phyloP scores from a whole-genome alignment of 2,329 filamentous ascomycete genomes.

The Acrocalymma vagum region DNA sequence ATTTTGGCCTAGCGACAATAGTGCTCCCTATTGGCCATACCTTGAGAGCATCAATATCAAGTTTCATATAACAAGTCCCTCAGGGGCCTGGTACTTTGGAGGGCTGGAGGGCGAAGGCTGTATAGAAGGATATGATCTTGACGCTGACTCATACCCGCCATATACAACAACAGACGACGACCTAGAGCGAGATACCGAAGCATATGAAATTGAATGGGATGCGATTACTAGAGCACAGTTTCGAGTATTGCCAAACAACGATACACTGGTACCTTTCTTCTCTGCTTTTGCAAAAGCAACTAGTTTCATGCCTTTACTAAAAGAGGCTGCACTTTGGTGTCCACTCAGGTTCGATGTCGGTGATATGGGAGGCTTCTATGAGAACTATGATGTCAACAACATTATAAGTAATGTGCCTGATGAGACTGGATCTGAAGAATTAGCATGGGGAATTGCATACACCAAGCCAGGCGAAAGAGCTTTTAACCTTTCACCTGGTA shows the following conservation, averaged over 20 bases:
- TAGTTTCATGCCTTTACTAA: slow-evolving; percentile 16
- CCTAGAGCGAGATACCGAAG: slow-evolving; percentile 1
- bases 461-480: slow-evolving; percentile 4
- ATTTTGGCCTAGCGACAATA: slow-evolving; percentile 4
- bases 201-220: no score
- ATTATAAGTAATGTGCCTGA: no score
- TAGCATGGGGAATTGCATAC: slow-evolving; percentile 16
- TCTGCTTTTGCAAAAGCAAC: slow-evolving; percentile 23
- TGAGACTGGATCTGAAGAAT: neutral
- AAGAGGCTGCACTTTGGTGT: slow-evolving; percentile 16
- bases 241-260: slow-evolving; percentile 17
- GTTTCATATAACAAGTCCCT: no score
- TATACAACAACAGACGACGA: slow-evolving; percentile 12
- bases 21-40: neutral
- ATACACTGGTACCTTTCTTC: slow-evolving; percentile 16
- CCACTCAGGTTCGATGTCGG: slow-evolving; percentile 8
- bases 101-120: no score
- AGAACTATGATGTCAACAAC: no score
- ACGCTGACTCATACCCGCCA: slow-evolving; percentile 17
- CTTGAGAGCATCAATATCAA: no score
- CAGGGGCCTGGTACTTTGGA: no score
- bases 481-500: no score
- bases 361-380: slow-evolving; percentile 1
- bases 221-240: slow-evolving; percentile 8
- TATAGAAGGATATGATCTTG: slow-evolving; percentile 1